These are phyloP conservation scores for Cyberlindnera bimundalis DNA, from an alignment of 805 yeast species.

Conservation along the genomic window DNA sequence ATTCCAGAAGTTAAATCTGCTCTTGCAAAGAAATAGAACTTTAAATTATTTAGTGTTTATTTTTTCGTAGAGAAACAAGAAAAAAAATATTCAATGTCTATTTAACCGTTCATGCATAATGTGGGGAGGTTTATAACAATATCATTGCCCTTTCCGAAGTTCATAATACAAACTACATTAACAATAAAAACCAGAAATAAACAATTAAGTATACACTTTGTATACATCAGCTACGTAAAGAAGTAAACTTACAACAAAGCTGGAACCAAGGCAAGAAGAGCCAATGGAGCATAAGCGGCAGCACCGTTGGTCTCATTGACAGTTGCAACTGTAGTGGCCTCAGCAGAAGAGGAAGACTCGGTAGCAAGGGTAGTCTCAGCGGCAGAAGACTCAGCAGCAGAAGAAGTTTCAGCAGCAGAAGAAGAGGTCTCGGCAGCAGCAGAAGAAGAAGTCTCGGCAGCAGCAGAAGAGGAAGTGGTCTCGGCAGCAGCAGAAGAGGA, in stretches of 20 bases:
- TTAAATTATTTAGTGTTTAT: too few species aligned
- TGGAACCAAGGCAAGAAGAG: slow-evolving; percentile 18
- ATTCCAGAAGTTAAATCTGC: slow-evolving; percentile 15
- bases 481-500: slow-evolving; percentile 1
- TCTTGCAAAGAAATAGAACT: slow-evolving; percentile 6
- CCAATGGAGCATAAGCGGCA: slow-evolving; percentile 18
- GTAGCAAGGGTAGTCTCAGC: slow-evolving; percentile 5
- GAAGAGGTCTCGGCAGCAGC: slow-evolving; percentile 13
- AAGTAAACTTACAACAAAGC: slow-evolving; percentile 15
- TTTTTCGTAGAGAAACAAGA: background rate
- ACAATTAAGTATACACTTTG: too few species aligned
- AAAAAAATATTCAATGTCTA: background rate
- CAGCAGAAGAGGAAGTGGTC: slow-evolving; percentile 8
- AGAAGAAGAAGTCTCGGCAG: slow-evolving; percentile 10
- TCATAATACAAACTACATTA: too few species aligned
- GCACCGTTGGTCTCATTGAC: slow-evolving; percentile 14
- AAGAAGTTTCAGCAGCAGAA: slow-evolving; percentile 8
- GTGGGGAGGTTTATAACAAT: too few species aligned
- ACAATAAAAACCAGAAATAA: too few species aligned
- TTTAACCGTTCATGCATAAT: background rate
- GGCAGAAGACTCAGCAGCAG: slow-evolving; percentile 14
- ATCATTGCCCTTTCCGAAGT: too few species aligned
- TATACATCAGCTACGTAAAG: too few species aligned
- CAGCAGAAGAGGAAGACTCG: slow-evolving; percentile 11
- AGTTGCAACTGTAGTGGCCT: slow-evolving; percentile 10